These are phyloP conservation scores for Curvularia sp. DNA, from an alignment of 2,329 filamentous ascomycete genomes.

Conservation along the genomic window DNA sequence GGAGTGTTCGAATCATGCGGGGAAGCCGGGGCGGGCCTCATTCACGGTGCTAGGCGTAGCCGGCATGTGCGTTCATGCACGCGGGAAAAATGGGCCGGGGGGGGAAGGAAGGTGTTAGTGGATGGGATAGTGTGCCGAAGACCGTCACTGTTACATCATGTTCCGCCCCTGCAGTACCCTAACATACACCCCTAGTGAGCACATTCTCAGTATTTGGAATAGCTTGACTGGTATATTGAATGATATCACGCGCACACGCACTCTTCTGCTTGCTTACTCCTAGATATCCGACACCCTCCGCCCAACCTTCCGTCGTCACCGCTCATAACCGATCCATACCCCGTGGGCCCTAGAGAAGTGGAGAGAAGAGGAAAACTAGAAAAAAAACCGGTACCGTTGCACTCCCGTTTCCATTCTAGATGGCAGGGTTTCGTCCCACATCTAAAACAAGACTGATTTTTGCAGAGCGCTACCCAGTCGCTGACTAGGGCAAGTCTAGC, in stretches of 20 bases:
- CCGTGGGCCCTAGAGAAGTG: background rate
- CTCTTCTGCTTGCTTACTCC: background rate
- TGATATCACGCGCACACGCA: constrained; percentile 2
- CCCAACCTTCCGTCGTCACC: background rate
- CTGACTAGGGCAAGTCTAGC: too few relatives aligned
- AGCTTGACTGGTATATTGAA: background rate
- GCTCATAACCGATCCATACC: background rate
- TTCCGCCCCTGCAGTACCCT: background rate
- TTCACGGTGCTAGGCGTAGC: background rate
- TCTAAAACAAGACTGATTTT: constrained; percentile 1
- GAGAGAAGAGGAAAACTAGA: background rate
- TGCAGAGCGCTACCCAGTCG: background rate
- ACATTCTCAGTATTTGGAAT: background rate
- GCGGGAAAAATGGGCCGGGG: constrained; percentile 1
- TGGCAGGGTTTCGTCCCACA: background rate
- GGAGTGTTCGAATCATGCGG: background rate
- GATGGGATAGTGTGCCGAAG: background rate
- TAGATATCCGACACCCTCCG: background rate
- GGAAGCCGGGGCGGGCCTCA: background rate
- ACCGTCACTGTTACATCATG: background rate
- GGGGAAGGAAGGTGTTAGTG: background rate
- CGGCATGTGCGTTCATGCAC: background rate
- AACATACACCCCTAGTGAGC: background rate
- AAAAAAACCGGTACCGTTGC: background rate
- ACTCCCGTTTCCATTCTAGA: background rate